These are phyloP conservation scores for Trichosporon ovoides DNA, from an alignment of 1,284 basidiomycete species.

Conservation along the genomic window DNA sequence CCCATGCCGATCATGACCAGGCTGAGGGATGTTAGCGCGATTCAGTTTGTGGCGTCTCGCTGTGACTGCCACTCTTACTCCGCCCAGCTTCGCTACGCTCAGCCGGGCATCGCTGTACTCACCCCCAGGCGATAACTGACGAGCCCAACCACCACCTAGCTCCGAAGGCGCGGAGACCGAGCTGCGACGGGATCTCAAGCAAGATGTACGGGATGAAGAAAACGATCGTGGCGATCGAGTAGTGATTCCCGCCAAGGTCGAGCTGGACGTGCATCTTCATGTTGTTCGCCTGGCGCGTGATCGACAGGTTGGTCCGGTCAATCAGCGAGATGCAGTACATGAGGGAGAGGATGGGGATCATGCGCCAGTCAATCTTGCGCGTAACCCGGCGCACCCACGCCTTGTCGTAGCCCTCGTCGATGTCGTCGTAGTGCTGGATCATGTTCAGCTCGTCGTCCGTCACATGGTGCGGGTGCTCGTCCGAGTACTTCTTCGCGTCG, in stretches of 20 bases:
- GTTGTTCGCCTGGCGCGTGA: slow-evolving; percentile 15
- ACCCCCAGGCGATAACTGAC: slow-evolving; percentile 35
- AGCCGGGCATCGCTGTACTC: too few species aligned
- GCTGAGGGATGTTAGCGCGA: slow-evolving; percentile 11
- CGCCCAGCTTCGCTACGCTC: too few species aligned
- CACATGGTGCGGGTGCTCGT: too few species aligned
- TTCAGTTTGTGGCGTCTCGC: too few species aligned
- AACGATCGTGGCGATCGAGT: slow-evolving; percentile 41
- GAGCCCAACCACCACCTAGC: slow-evolving; percentile 14
- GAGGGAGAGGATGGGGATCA: slow-evolving; percentile 13
- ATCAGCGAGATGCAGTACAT: slow-evolving; percentile 16
- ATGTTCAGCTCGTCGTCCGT: background rate
- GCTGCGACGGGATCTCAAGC: slow-evolving; percentile 4
- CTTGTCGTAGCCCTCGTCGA: slow-evolving; percentile 6
- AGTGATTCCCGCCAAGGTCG: slow-evolving; percentile 38
- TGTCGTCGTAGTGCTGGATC: background rate
- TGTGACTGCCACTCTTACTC: too few species aligned
- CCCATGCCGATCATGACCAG: slow-evolving; percentile 46
- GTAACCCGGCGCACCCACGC: background rate
- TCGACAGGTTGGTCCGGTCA: slow-evolving; percentile 25
- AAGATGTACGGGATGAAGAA: slow-evolving; percentile 33
- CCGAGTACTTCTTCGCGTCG: too few species aligned
- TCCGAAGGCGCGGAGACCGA: slow-evolving; percentile 25
- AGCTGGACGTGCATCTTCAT: slow-evolving; percentile 26
- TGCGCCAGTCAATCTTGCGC: slow-evolving; percentile 10